phyloP scores from a whole-genome alignment of 192 early-diverging fungal species.

The Phlyctochytrium arcticum region DNA sequence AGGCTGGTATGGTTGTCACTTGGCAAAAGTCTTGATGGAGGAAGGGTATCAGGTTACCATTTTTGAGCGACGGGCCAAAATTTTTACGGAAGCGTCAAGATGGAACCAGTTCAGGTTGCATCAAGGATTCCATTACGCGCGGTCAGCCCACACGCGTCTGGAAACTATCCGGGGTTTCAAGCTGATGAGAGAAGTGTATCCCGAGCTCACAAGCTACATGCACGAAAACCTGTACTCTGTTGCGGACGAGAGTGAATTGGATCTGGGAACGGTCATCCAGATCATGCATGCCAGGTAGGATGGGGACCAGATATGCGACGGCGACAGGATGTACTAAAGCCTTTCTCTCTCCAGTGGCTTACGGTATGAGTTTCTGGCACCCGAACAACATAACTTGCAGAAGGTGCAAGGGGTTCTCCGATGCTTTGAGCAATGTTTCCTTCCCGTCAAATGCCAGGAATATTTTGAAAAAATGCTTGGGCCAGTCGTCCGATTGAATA shows the following conservation, averaged over 20 bases:
- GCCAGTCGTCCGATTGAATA: background rate
- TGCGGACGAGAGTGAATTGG: background rate
- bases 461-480: background rate
- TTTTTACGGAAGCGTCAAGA: background rate
- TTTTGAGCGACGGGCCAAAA: too few species aligned
- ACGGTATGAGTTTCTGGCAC: too few species aligned
- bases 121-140: background rate
- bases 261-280: background rate
- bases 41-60: too few species aligned
- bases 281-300: background rate
- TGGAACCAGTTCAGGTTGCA: background rate
- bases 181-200: background rate
- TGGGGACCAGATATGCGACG: too few species aligned
- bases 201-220: background rate
- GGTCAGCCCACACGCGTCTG: background rate
- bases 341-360: too few species aligned
- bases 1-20: too few species aligned
- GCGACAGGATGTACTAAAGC: too few species aligned
- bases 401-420: constrained; percentile 2
- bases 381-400: too few species aligned
- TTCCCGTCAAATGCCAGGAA: background rate
- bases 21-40: too few species aligned
- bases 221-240: background rate
- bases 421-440: background rate
- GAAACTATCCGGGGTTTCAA: background rate